Base-by-base conservation (phyloP, 148 eudicot genomes). In the Heliamphora exappendiculata region DNA sequence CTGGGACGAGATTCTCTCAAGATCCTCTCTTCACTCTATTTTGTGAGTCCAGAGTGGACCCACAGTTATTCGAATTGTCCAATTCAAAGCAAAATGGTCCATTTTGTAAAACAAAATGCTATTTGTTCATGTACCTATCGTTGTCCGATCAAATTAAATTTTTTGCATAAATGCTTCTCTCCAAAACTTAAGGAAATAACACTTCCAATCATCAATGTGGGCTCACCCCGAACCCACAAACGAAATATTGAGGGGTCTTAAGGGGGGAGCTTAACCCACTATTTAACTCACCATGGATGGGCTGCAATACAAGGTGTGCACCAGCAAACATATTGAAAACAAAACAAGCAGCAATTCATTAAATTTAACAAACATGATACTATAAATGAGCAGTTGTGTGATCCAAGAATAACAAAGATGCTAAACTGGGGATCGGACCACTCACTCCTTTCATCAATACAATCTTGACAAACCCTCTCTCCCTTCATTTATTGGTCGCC, bases 401-500 rank as follows among this genome's bases (percentile, higher is more conserved):
- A 62, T 39, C 29, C 65, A 64, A 42, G 54, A 62, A 75, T 47
- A 31, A 47, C 39, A 59, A 19, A 26, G 42, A 76, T 76, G 54
- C 67, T 67, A 80, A 29, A 62, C 60, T 59, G 3, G 36, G 20
- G 70, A 2, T 36, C 62, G 65, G 37, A 55, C 34, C 75, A 59
- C 47, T 42, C 67, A 24, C 47, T 10, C 29, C 3, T 44, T 26
- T 12, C 71, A 78, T 78, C 53, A 72, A 26, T 78, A 31, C 45
- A 42, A 78, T 75, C 73, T 65, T 78, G 76, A 74, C 80, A 74
- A 75, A 66, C 17, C 20, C 13, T 44, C 76, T 72, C 78, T 74
- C 76, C 57, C 81, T 75, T 66, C 73, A 77, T 78, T 75, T 70
- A 83, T 80, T 58, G 72, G 45, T 62, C 45, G 62, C 78, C 82